Percentiles rank a stretch among this genome's conserved stretches.
phyloP scores from a whole-genome alignment of 176 grass and related monocot genomes.

The Raddia guianensis region DNA sequence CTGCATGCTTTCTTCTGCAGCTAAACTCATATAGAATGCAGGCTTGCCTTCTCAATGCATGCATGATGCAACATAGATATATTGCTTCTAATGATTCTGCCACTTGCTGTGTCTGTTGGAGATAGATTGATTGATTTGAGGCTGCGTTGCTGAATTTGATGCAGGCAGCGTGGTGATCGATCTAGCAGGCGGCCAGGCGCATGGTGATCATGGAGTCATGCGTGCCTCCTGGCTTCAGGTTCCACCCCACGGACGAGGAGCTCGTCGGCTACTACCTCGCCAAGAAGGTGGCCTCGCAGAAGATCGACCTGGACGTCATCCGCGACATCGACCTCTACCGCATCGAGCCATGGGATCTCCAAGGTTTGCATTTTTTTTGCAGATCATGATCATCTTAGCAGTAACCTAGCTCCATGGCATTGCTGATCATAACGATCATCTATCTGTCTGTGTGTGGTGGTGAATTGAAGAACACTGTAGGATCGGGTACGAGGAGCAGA shows the following conservation, averaged over 20 bases:
- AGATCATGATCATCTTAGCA: background rate
- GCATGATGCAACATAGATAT: background rate
- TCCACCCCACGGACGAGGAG: constrained; percentile 90
- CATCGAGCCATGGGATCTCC: constrained; percentile 90
- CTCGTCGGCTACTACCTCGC: constrained; percentile 87
- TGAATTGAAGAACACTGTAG: constrained; percentile 69
- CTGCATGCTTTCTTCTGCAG: background rate
- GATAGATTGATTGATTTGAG: background rate
- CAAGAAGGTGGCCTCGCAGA: constrained; percentile 82
- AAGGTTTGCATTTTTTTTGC: constrained; percentile 47
- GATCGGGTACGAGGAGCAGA: constrained; percentile 86
- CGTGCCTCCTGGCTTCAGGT: constrained; percentile 87
- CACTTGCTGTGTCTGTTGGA: background rate
- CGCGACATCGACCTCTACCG: constrained; percentile 81
- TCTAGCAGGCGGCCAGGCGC: too few species aligned
- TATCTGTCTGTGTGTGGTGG: background rate
- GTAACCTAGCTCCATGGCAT: background rate
- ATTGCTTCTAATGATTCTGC: constrained; percentile 11
- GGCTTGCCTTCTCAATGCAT: background rate
- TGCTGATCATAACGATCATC: background rate
- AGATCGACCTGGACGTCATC: constrained; percentile 92
- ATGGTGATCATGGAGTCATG: constrained; percentile 66
- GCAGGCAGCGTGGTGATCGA: constrained; percentile 25
- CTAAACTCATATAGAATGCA: background rate
- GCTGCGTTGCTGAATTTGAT: constrained; percentile 39